Evolutionary conservation across 495 filamentous ascomycete genomes (phyloP).

Genomic region (Podospora australis): DNA sequence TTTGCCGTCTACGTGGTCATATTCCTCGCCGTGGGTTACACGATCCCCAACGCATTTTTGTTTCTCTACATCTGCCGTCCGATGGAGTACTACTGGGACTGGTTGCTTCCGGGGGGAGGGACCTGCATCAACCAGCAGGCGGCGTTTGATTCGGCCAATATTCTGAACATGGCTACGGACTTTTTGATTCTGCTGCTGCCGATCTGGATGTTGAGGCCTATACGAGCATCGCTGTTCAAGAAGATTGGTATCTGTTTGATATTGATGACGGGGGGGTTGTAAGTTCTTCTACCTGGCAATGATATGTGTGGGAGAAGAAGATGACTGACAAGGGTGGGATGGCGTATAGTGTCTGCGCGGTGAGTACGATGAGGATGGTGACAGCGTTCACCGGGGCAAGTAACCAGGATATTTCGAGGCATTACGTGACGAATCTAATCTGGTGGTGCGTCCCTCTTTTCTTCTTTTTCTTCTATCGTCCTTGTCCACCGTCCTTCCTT

Average conservation of each 20-base stretch:
- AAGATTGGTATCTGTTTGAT: constrained; percentile 23
- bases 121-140: constrained; percentile 14
- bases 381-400: constrained; percentile 2
- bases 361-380: constrained; percentile 20
- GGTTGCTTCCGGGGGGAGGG: constrained; percentile 9
- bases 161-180: constrained; percentile 20
- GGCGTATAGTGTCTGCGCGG: constrained; percentile 13
- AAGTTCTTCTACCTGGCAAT: background rate
- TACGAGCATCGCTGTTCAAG: constrained; percentile 8
- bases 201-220: constrained; percentile 18
- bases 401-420: constrained; percentile 18
- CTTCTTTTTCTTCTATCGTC: too few species aligned
- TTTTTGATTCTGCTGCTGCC: constrained; percentile 18
- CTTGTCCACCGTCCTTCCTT: too few species aligned
- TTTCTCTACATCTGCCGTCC: constrained; percentile 23
- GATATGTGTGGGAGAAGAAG: background rate
- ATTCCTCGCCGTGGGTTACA: constrained; percentile 19
- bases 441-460: constrained; percentile 29
- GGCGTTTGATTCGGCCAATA: constrained; percentile 10
- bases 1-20: constrained; percentile 22
- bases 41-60: constrained; percentile 13
- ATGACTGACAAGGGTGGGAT: background rate
- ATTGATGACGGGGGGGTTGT: constrained; percentile 28
- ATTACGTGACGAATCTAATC: constrained; percentile 20
- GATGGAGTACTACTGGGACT: constrained; percentile 22